Percentiles rank a stretch among this genome's conserved stretches.
Conservation (phyloP, 371 early-diverging fungal species). For the Syncephalastrum monosporum region DNA sequence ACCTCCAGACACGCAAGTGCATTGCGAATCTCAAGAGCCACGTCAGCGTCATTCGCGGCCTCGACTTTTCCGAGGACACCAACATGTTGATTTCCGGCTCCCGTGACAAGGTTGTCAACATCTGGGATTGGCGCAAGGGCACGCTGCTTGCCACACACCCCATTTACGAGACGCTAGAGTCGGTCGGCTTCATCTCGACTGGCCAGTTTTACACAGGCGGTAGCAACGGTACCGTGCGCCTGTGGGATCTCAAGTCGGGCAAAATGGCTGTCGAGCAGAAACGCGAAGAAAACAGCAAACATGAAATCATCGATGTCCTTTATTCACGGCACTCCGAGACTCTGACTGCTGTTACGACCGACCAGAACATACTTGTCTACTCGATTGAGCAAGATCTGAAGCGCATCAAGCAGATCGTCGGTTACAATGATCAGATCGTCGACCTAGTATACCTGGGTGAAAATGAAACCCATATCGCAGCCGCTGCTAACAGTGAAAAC, state of each 20-base stretch:
- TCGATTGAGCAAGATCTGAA: slow-evolving; percentile 50
- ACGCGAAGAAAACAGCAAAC: slow-evolving; percentile 61
- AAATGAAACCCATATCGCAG: slow-evolving; percentile 73
- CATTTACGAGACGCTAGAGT: slow-evolving; percentile 78
- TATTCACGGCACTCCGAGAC: slow-evolving; percentile 57
- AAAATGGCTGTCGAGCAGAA: slow-evolving; percentile 60
- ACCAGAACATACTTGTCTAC: slow-evolving; percentile 88
- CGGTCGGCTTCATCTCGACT: slow-evolving; percentile 63
- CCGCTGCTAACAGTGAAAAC: slow-evolving; percentile 91
- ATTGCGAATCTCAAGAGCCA: slow-evolving; percentile 79
- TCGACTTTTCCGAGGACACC: slow-evolving; percentile 79
- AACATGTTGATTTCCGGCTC: slow-evolving; percentile 82
- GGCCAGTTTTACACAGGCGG: slow-evolving; percentile 85
- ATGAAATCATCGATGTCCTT: slow-evolving; percentile 67
- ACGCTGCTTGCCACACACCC: slow-evolving; percentile 82
- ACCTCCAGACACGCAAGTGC: slow-evolving; percentile 64
- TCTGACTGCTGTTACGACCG: slow-evolving; percentile 77
- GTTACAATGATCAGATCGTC: slow-evolving; percentile 94
- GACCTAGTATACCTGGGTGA: slow-evolving; percentile 81
- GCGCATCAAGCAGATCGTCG: slow-evolving; percentile 82
- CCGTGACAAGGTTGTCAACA: slow-evolving; percentile 92
- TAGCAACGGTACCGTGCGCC: slow-evolving; percentile 68
- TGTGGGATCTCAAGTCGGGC: slow-evolving; percentile 73
- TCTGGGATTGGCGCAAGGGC: slow-evolving; percentile 82
- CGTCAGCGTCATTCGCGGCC: slow-evolving; percentile 88